These are phyloP conservation scores for Plenodomus tracheiphilus DNA, from an alignment of 2,329 filamentous ascomycete genomes.

Conservation along the genomic window DNA sequence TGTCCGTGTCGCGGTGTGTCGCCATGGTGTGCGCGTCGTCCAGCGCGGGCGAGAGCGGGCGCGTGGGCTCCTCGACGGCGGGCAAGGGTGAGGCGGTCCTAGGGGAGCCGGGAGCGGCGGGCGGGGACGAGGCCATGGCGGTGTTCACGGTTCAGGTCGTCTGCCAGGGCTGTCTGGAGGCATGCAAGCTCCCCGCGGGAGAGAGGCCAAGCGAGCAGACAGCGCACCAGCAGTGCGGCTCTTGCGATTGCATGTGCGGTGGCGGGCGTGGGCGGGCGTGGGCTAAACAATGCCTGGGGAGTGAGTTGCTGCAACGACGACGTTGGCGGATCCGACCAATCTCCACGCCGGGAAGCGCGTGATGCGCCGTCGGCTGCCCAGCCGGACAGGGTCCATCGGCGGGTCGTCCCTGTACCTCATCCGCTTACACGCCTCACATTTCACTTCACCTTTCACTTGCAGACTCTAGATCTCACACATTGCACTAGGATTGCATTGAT, in stretches of 20 bases:
- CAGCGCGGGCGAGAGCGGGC: slow-evolving; percentile 21
- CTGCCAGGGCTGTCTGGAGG: slow-evolving; percentile 27
- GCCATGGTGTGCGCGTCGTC: slow-evolving; percentile 25
- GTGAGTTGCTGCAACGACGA: not conserved
- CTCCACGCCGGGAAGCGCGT: not conserved
- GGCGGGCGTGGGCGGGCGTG: too few species aligned
- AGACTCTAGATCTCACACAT: too few species aligned
- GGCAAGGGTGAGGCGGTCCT: slow-evolving; percentile 34
- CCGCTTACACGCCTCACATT: too few species aligned
- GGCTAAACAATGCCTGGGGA: not conserved
- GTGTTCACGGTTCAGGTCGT: slow-evolving; percentile 16
- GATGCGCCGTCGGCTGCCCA: too few species aligned
- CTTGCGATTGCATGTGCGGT: slow-evolving; percentile 20
- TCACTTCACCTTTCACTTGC: too few species aligned
- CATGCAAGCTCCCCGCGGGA: slow-evolving; percentile 35
- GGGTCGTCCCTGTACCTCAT: too few species aligned
- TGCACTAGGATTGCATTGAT: too few species aligned
- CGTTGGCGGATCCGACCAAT: not conserved
- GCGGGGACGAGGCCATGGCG: slow-evolving; percentile 38
- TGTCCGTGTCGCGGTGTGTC: slow-evolving; percentile 14
- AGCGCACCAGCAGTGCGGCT: slow-evolving; percentile 24
- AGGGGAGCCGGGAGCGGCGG: slow-evolving; percentile 29
- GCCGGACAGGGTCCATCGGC: too few species aligned
- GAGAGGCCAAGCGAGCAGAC: slow-evolving; percentile 18
- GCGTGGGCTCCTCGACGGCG: slow-evolving; percentile 24